Base-by-base conservation (phyloP, 1,139 yeast genomes). In the Geotrichum siamense region DNA sequence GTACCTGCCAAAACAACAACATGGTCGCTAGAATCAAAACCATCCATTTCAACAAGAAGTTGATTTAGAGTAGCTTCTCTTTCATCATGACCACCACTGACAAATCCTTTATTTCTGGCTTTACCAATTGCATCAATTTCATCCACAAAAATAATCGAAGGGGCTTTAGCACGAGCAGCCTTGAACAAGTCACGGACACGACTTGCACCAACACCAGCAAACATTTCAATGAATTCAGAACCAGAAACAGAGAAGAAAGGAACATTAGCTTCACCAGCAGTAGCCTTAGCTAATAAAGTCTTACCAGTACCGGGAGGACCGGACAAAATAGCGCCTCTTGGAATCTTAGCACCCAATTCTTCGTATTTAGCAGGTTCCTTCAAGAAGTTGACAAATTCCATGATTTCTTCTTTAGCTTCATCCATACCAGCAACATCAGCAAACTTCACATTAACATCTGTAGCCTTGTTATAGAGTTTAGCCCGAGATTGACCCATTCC, bases 281-380 rank as follows among this genome's bases (percentile, higher is more conserved):
- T 97, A 0, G 98, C 97, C 53, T 96, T 70, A 0, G 97, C 97
- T 55, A 91, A 71, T 96, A 91, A 89, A 0, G 98, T 91, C 57
- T 91, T 91, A 51, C 98, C 98, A 0, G 98, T 91, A 17, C 98
- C 98, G 0, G 98, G 98, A 1, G 98, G 98, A 0, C 98, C 98
- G 69, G 89, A 91, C 28, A 91, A 70, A 53, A 91, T 86, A 10
- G 98, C 98, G 57, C 98, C 98, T 61, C 97, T 78, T 41, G 98
- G 98, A 53, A 91, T 93, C 64, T 89, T 86, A 15, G 97, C 98
- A 35, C 98, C 98, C 43, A 91, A 70, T 51, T 77, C 79, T 61
- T 89, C 96, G 62, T 87, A 91, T 61, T 86, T 87, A 41, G 73
- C 72, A 10, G 98, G 98, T 54, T 87, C 76, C 62, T 87, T 84